phyloP scores from a whole-genome alignment of 352 stramenopile species.

The Globisporangium cylindrosporum region DNA sequence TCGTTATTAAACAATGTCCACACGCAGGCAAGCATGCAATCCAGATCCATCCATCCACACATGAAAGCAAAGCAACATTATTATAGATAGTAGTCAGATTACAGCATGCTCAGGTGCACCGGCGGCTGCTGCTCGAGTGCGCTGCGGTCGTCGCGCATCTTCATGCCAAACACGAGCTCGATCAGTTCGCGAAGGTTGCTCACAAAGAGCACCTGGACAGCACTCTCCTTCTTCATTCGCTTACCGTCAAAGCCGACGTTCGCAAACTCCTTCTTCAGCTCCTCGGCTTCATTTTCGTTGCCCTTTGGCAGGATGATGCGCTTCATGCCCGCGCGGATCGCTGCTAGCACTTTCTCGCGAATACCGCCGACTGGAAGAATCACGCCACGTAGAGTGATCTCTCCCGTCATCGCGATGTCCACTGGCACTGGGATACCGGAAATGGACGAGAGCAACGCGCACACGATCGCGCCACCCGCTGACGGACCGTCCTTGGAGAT shows the following conservation, averaged over 20 bases:
- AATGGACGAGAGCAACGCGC: conserved; percentile 77
- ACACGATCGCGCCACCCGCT: conserved; percentile 84
- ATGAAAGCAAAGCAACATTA: conserved; percentile 1
- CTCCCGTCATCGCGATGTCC: conserved; percentile 87
- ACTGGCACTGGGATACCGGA: conserved; percentile 58
- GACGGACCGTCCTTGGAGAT: conserved; percentile 90
- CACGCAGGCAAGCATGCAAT: background rate
- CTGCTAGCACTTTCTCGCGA: conserved; percentile 88
- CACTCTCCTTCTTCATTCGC: conserved; percentile 20
- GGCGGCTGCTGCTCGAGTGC: conserved; percentile 21
- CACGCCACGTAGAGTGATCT: conserved; percentile 84
- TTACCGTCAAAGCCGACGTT: conserved; percentile 18
- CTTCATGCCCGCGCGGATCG: conserved; percentile 82
- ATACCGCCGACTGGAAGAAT: conserved; percentile 91
- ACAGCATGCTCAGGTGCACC: conserved; percentile 52
- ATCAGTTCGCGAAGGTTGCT: conserved; percentile 66
- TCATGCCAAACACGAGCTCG: conserved; percentile 67
- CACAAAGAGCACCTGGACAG: conserved; percentile 63
- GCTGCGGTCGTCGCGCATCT: conserved; percentile 37
- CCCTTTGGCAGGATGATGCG: conserved; percentile 72
- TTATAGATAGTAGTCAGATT: conserved; percentile 10
- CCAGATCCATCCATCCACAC: background rate
- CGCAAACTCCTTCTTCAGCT: conserved; percentile 63
- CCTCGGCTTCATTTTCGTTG: conserved; percentile 73
- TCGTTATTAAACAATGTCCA: background rate